Evolutionary conservation across 306 rosid species (phyloP).

Genomic region (Corylus heterophylla): DNA sequence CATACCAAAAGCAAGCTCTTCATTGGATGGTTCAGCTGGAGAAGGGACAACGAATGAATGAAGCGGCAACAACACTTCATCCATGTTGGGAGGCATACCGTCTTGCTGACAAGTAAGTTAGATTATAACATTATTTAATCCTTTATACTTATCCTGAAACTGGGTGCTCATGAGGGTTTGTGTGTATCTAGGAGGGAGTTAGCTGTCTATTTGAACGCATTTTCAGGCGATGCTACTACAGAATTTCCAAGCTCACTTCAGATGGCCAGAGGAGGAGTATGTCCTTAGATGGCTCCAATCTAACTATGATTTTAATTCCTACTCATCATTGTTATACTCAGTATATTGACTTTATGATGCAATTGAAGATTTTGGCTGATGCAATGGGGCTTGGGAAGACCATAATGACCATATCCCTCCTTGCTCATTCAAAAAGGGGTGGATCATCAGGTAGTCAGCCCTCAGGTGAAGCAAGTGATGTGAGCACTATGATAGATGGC

Average conservation of each 20-base stretch:
- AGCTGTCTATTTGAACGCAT: conserved; percentile 76
- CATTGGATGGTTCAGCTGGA: conserved; percentile 84
- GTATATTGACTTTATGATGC: conserved; percentile 32
- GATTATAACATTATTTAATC: conserved; percentile 15
- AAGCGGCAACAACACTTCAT: conserved; percentile 77
- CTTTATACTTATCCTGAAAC: conserved; percentile 7
- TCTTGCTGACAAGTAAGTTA: conserved; percentile 70
- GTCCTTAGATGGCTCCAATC: conserved; percentile 37
- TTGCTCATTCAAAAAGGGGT: conserved; percentile 66
- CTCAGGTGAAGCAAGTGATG: conserved; percentile 47
- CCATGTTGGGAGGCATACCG: conserved; percentile 96
- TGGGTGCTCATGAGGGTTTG: conserved; percentile 23
- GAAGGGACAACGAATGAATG: conserved; percentile 68
- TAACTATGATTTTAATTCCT: conserved; percentile 11
- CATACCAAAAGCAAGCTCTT: conserved; percentile 94
- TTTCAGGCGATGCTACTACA: conserved; percentile 87
- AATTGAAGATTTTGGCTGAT: conserved; percentile 91
- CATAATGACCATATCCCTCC: conserved; percentile 91
- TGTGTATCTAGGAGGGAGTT: conserved; percentile 63
- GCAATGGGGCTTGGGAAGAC: conserved; percentile 99
- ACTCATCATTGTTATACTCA: conserved; percentile 8
- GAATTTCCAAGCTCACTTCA: conserved; percentile 95
- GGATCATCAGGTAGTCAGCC: conserved; percentile 53
- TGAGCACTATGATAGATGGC: conserved; percentile 31
- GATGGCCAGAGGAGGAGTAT: conserved; percentile 96